Evolutionary conservation across 768 basidiomycete genomes (phyloP).

Genomic region (Boletus fagicola): DNA sequence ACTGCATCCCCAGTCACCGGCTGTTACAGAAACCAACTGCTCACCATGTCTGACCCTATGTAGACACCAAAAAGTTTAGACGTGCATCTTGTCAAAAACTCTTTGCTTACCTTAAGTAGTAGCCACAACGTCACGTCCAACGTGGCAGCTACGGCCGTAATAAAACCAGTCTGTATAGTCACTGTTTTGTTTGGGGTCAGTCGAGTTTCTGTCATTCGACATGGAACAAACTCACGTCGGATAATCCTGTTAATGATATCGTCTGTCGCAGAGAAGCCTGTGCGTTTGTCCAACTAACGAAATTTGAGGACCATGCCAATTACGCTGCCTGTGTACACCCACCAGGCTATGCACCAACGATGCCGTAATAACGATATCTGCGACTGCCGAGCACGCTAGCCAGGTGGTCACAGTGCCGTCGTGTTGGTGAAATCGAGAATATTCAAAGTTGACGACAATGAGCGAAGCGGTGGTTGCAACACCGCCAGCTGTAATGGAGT

Average conservation of each 20-base stretch:
- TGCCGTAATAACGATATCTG: constrained; percentile 43
- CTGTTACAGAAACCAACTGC: background rate
- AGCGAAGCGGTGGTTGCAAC: constrained; percentile 34
- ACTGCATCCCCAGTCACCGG: background rate
- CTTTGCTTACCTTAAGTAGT: constrained; percentile 11
- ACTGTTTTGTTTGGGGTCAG: constrained; percentile 13
- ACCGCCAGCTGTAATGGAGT: constrained; percentile 30
- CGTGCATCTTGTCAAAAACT: background rate
- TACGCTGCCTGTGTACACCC: background rate
- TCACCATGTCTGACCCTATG: constrained; percentile 9
- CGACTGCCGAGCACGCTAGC: constrained; percentile 41
- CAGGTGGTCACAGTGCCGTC: constrained; percentile 38
- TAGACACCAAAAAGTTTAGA: background rate
- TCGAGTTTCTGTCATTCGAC: background rate
- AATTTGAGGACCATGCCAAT: background rate
- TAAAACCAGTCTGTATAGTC: constrained; percentile 32
- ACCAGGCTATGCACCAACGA: constrained; percentile 46
- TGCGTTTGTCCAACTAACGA: constrained; percentile 39
- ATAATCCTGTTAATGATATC: constrained; percentile 41
- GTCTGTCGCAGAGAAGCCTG: constrained; percentile 43
- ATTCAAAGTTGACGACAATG: constrained; percentile 31
- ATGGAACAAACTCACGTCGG: constrained; percentile 26
- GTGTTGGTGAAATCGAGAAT: constrained; percentile 34
- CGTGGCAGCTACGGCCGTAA: constrained; percentile 13
- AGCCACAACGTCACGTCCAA: constrained; percentile 28